phyloP scores from a whole-genome alignment of 495 filamentous ascomycete genomes.

The Astrocystis sublimbata region DNA sequence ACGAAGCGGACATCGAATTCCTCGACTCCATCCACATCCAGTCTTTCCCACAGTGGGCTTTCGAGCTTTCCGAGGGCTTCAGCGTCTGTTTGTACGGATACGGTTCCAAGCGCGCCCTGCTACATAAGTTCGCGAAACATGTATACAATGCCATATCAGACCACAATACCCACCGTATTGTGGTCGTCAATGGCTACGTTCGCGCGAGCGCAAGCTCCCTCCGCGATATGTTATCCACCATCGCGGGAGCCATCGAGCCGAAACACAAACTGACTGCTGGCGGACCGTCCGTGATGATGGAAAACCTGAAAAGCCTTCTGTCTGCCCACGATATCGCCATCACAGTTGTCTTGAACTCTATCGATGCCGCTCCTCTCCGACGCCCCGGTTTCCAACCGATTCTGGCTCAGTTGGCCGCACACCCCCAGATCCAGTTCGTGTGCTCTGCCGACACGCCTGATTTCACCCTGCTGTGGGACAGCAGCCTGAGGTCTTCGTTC shows the following conservation, averaged over 20 bases:
- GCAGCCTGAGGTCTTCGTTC: conserved; percentile 71
- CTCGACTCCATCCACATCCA: conserved; percentile 74
- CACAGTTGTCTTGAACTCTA: conserved; percentile 78
- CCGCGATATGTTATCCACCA: conserved; percentile 73
- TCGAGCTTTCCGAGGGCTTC: conserved; percentile 87
- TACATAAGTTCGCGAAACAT: conserved; percentile 76
- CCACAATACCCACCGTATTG: conserved; percentile 56
- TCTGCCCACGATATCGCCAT: conserved; percentile 44
- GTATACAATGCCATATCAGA: conserved; percentile 52
- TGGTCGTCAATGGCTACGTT: conserved; percentile 88
- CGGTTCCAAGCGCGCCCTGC: conserved; percentile 78
- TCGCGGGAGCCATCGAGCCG: conserved; percentile 65
- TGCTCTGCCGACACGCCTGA: conserved; percentile 84
- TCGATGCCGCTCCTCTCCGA: conserved; percentile 78
- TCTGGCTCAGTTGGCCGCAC: conserved; percentile 73
- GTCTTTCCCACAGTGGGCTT: conserved; percentile 88
- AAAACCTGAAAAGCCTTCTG: conserved; percentile 60
- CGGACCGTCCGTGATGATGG: conserved; percentile 38
- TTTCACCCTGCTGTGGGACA: conserved; percentile 88
- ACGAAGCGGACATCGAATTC: conserved; percentile 67
- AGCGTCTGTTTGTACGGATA: conserved; percentile 91
- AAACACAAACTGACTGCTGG: conserved; percentile 45
- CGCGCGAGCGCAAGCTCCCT: conserved; percentile 62
- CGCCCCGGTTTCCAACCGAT: conserved; percentile 67
- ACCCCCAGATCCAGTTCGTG: conserved; percentile 71